Evolutionary conservation across 768 basidiomycete genomes (phyloP).

Genomic region (Mycena indigotica): DNA sequence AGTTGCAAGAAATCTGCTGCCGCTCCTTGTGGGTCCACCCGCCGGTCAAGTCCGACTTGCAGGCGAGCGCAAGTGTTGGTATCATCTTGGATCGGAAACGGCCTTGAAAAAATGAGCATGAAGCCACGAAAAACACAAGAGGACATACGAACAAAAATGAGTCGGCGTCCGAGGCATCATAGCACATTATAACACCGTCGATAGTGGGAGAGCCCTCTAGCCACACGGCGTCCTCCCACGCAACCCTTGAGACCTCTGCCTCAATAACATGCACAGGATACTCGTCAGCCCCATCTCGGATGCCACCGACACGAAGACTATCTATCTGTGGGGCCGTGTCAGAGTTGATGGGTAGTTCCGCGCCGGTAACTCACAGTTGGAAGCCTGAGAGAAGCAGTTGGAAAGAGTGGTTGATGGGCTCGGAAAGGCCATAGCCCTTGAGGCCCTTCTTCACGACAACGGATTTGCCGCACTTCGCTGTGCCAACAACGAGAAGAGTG

Average conservation of each 20-base stretch:
- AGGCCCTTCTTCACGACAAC: constrained; percentile 78
- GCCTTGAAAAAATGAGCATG: constrained; percentile 41
- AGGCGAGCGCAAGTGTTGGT: constrained; percentile 77
- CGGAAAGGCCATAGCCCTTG: constrained; percentile 57
- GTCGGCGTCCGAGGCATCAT: constrained; percentile 64
- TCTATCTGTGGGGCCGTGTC: constrained; percentile 40
- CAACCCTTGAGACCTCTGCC: constrained; percentile 45
- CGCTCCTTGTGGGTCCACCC: constrained; percentile 54
- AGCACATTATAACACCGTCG: constrained; percentile 85
- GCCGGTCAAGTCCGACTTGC: constrained; percentile 76
- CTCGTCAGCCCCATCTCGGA: constrained; percentile 35
- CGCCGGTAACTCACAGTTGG: constrained; percentile 39
- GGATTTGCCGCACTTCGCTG: constrained; percentile 81
- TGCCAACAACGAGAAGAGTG: constrained; percentile 79
- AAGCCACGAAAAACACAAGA: constrained; percentile 8
- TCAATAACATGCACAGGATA: constrained; percentile 57
- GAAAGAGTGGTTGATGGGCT: constrained; percentile 40
- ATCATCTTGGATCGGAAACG: constrained; percentile 58
- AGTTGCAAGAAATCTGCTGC: constrained; percentile 52
- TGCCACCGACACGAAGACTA: constrained; percentile 38
- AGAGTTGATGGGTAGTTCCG: constrained; percentile 22
- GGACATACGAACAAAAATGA: constrained; percentile 76
- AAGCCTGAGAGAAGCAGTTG: constrained; percentile 38
- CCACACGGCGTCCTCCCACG: constrained; percentile 39
- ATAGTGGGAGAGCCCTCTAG: constrained; percentile 59